A percentile compares a stretch with the other conserved stretches of the same genome.
Conservation (phyloP, 1,284 basidiomycete species). For the Ceratobasidium sp. region DNA sequence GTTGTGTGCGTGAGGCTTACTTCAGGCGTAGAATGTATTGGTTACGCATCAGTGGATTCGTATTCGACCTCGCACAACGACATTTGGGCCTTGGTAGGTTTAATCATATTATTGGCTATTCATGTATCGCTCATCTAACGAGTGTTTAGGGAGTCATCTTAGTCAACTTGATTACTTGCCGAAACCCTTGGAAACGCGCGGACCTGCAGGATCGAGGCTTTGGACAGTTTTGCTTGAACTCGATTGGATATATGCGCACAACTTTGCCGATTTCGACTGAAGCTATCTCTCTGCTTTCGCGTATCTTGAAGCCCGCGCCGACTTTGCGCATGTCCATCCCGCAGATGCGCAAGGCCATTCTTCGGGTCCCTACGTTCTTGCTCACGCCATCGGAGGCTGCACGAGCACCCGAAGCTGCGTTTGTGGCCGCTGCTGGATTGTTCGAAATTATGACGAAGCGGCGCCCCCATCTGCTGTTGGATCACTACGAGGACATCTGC, state of each 20-base stretch:
- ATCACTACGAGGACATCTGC: slow-evolving; percentile 40
- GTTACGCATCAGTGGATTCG: slow-evolving; percentile 80
- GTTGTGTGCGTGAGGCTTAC: slow-evolving; percentile 47
- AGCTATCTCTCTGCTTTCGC: slow-evolving; percentile 4
- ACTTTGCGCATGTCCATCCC: slow-evolving; percentile 11
- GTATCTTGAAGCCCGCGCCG: slow-evolving; percentile 13
- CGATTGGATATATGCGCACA: slow-evolving; percentile 8
- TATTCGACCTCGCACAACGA: slow-evolving; percentile 86
- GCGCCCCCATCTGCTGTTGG: slow-evolving; percentile 31
- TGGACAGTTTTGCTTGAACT: slow-evolving; percentile 4
- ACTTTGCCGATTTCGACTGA: slow-evolving; percentile 20
- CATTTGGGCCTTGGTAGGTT: slow-evolving; percentile 84
- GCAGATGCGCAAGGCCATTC: slow-evolving; percentile 2
- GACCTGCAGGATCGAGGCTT: slow-evolving; percentile 5
- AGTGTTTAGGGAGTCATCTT: slow-evolving; percentile 78
- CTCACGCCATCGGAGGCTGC: slow-evolving; percentile 29
- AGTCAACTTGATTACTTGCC: slow-evolving; percentile 89
- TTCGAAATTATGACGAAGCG: slow-evolving; percentile 17
- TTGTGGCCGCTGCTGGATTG: not conserved
- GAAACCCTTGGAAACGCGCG: slow-evolving; percentile 90
- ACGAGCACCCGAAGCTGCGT: not conserved
- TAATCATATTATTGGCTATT: slow-evolving; percentile 52
- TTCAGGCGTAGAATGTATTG: slow-evolving; percentile 60
- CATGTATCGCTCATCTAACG: not conserved
- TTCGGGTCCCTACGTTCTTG: slow-evolving; percentile 1